A percentile compares a stretch with the other conserved stretches of the same genome.
Conservation (phyloP, 768 basidiomycete genomes). For the Boletus rubropictus region DNA sequence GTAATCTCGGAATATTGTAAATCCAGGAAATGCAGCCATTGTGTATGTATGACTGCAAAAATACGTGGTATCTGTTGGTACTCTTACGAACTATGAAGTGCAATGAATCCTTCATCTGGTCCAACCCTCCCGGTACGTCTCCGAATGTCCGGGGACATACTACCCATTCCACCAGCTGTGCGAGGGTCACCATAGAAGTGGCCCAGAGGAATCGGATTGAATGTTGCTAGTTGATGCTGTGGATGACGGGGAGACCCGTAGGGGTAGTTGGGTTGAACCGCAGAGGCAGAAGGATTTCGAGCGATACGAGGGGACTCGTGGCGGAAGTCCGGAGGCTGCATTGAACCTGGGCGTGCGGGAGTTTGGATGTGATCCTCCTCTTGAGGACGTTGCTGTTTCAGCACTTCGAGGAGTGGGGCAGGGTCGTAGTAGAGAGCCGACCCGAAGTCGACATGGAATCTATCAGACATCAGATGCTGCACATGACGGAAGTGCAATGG, state of each 20-base stretch:
- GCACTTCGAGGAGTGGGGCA: slow-evolving; percentile 48
- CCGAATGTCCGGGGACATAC: slow-evolving; percentile 33
- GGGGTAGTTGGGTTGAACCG: slow-evolving; percentile 24
- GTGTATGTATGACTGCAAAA: background rate
- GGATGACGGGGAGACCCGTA: slow-evolving; percentile 32
- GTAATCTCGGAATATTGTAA: background rate
- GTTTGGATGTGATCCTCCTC: slow-evolving; percentile 25
- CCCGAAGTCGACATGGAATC: slow-evolving; percentile 70
- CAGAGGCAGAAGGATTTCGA: slow-evolving; percentile 28
- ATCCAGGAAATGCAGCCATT: background rate
- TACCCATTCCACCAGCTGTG: slow-evolving; percentile 30
- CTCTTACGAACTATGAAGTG: slow-evolving; percentile 25
- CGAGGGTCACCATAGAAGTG: slow-evolving; percentile 39
- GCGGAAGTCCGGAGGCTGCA: slow-evolving; percentile 32
- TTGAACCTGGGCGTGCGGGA: slow-evolving; percentile 20
- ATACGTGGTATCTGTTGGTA: slow-evolving; percentile 4
- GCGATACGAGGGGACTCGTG: slow-evolving; percentile 31
- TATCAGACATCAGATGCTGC: slow-evolving; percentile 22
- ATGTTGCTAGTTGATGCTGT: slow-evolving; percentile 24
- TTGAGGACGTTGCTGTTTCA: slow-evolving; percentile 34
- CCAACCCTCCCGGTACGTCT: slow-evolving; percentile 28
- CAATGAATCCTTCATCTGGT: slow-evolving; percentile 30
- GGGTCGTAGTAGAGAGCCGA: slow-evolving; percentile 74
- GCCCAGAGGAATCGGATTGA: slow-evolving; percentile 32
- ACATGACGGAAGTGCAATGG: background rate